Percentiles rank a stretch among this genome's conserved stretches.
These are phyloP conservation scores for Tolypocladium amazonense DNA, from an alignment of 2,329 filamentous ascomycete genomes.

Conservation along the genomic window DNA sequence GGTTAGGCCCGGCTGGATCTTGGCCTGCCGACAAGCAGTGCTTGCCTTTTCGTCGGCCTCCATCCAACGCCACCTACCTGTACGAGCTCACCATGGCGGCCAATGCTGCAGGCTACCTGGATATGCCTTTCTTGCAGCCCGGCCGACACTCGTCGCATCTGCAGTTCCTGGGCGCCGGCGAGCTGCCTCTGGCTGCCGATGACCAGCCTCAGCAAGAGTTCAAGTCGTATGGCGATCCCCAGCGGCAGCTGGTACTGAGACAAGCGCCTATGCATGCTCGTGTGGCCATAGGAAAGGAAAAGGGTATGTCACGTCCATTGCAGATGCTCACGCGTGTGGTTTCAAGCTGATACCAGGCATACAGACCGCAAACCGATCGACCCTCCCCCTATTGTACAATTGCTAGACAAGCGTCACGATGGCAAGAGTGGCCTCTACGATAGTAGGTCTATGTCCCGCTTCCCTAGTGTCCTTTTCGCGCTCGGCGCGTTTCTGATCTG, in stretches of 20 bases:
- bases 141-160: slow-evolving; percentile 2
- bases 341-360: background rate
- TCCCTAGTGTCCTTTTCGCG: background rate
- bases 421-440: slow-evolving; percentile 11
- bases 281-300: slow-evolving; percentile 64
- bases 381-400: slow-evolving; percentile 73
- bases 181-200: slow-evolving; percentile 6
- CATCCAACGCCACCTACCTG: background rate
- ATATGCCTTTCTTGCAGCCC: slow-evolving; percentile 6
- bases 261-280: slow-evolving; percentile 38
- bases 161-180: slow-evolving; percentile 6
- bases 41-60: background rate
- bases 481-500: background rate
- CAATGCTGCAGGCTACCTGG: slow-evolving; percentile 4
- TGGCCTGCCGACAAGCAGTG: background rate
- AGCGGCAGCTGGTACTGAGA: slow-evolving; percentile 8
- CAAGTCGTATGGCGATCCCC: slow-evolving; percentile 9
- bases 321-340: background rate
- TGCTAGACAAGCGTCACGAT: slow-evolving; percentile 25
- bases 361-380: slow-evolving; percentile 77
- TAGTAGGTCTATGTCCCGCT: slow-evolving; percentile 6
- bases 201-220: slow-evolving; percentile 4
- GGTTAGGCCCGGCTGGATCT: background rate
- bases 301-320: slow-evolving; percentile 39
- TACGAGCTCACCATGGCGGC: slow-evolving; percentile 3